Evolutionary conservation across 1,139 yeast species (phyloP).

Genomic region (Scheffersomyces segobiensis): DNA sequence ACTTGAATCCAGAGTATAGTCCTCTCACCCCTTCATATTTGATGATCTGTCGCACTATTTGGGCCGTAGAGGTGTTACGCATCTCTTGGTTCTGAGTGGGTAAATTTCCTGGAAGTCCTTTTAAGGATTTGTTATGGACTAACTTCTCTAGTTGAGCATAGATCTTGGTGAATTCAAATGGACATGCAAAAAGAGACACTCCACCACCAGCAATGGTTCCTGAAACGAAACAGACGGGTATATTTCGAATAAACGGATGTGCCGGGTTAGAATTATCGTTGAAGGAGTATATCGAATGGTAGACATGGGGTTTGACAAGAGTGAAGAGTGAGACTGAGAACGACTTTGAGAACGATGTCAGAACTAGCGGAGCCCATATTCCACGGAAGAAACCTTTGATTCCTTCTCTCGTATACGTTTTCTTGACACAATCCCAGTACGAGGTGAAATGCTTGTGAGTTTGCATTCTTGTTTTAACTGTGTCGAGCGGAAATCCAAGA

Average conservation of each 20-base stretch:
- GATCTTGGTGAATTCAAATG: slow-evolving; percentile 82
- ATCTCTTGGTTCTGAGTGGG: slow-evolving; percentile 7
- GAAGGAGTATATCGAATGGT: slow-evolving; percentile 25
- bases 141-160: slow-evolving; percentile 70
- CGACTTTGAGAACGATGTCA: slow-evolving; percentile 67
- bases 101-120: slow-evolving; percentile 13
- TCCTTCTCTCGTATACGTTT: slow-evolving; percentile 66
- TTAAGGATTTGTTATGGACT: slow-evolving; percentile 30
- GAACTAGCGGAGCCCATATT: slow-evolving; percentile 66
- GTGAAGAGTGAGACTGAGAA: slow-evolving; percentile 69
- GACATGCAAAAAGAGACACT: slow-evolving; percentile 72
- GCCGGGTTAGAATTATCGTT: slow-evolving; percentile 9
- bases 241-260: slow-evolving; percentile 50
- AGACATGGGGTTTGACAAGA: slow-evolving; percentile 50
- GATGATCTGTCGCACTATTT: slow-evolving; percentile 52
- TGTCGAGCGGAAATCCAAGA: slow-evolving; percentile 83
- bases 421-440: slow-evolving; percentile 57
- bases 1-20: slow-evolving; percentile 70
- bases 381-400: slow-evolving; percentile 75
- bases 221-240: slow-evolving; percentile 66
- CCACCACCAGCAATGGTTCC: slow-evolving; percentile 70
- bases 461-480: slow-evolving; percentile 83
- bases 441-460: slow-evolving; percentile 62
- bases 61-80: slow-evolving; percentile 22
- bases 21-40: slow-evolving; percentile 61